Base-by-base conservation (phyloP, 2,329 filamentous ascomycete species). In the Monilinia fructigena region DNA sequence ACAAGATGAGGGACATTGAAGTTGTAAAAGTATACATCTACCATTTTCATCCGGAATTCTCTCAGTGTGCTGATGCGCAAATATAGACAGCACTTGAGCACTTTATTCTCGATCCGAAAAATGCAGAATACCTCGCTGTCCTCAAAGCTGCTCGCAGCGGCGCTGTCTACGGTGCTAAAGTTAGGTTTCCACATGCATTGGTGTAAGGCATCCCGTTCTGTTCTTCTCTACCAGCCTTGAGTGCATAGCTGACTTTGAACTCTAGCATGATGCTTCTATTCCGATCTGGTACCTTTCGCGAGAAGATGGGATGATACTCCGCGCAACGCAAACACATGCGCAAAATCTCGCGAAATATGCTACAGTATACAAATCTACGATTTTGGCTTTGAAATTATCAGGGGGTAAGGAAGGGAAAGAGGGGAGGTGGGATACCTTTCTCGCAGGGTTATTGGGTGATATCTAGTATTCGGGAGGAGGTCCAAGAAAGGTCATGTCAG, bases 61-160 rank as follows among this genome's bases (percentile, higher is more conserved):
- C 12, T 20, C 42, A 42, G 7, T 28, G 52, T 40, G 12, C 42
- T 65, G 23, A 65, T 48, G 28, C 28, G 28, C 2, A 23, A 7
- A 18, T 45, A 69, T 68, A 77, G 76, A 75, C 68, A 71, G 72
- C 72, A n/a, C 80, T 93, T 73, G 92, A 96, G 80, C 84, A 85
- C 72, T 83, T 97, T 66, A 82, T 93, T 72, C 85, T 95, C 69
- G 88, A 98, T 77, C 93, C 93, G 7, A 84, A 87, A 72, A 91
- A 97, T 80, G 92, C 95, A 74, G 92, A 95, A 74, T 78, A 93
- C 66, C 86, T 99, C 69, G 87, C 91, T 66, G 83, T 99, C 72
- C 78, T 97, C 78, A 99, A 99, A 85, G 92, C 88, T 74, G 90
- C 95, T 72, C 92, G 95, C 80, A 99, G 98, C 87, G 95, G 95